Evolutionary conservation across 164 flowering plant species (phyloP), one percentile per base, ranked within the genome.

Genomic region (Akebia trifoliata): DNA sequence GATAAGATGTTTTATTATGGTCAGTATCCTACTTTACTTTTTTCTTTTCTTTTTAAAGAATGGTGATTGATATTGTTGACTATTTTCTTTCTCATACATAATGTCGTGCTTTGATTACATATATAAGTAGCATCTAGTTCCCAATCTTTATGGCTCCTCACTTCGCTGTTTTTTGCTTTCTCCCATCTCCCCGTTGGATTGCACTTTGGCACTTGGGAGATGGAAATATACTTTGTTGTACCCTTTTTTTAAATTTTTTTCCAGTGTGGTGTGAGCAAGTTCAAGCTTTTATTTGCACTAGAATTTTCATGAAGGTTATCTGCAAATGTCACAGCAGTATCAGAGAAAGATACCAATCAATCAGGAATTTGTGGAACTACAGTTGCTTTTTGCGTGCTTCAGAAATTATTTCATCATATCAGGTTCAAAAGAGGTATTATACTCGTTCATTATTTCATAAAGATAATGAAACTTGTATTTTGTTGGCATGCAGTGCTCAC

Each of bases 301-400:
- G 64, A 59, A 65, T 49, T 59, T 76, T 61, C 49, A 57, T 77
- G 77, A 75, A 65, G 66, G 63, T 63, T 73, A 57, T 75, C 69
- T 75, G 79, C 77, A 53, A 57, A 74, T 81, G 79, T 63, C 66
- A 52, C 76, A 85, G 95, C 95, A 85, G 95, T 76, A 74, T 70
- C 71, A 73, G 72, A 77, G 70, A 83, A 75, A 69, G 67, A 71
- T 60, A 49, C 54, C 60, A 66, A 68, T 69, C 54, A 32, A 32
- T 59, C 65, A 47, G 62, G 73, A 72, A 48, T 17, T 54, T 58
- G 25, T 69, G 50, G 72, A 70, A 76, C 63, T 45, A 66, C 63
- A 67, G 50, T 73, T 70, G 45, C 61, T 56, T 69, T 50, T 69
- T 52, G 51, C 60, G 20, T 58, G 20, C 59, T 61, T 24, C 77